These are phyloP conservation scores for Malbranchea zuffiana DNA, from an alignment of 2,329 filamentous ascomycete genomes.

Conservation along the genomic window DNA sequence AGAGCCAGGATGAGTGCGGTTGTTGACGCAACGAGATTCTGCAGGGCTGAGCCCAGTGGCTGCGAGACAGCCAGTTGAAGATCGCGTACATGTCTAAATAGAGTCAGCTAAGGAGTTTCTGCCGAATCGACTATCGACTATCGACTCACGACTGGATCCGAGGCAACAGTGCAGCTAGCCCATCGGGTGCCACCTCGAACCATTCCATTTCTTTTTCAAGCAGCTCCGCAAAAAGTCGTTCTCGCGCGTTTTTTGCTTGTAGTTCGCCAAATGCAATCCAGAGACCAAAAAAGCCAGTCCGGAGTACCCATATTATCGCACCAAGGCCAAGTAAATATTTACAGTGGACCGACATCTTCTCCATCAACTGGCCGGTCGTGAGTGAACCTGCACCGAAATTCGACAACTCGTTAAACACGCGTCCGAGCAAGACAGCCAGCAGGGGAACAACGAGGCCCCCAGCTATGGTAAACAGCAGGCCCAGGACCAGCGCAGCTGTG, in stretches of 20 bases:
- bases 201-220: conserved; percentile 65
- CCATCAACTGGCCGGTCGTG: conserved; percentile 42
- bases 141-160: conserved; percentile 59
- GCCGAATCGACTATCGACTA: background rate
- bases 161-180: conserved; percentile 59
- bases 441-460: conserved; percentile 54
- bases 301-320: conserved; percentile 53
- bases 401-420: conserved; percentile 61
- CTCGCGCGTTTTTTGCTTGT: conserved; percentile 57
- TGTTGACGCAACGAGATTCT: conserved; percentile 53
- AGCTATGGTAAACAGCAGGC: conserved; percentile 45
- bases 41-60: conserved; percentile 59
- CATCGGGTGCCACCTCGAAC: conserved; percentile 66
- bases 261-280: conserved; percentile 75
- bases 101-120: background rate
- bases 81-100: conserved; percentile 69
- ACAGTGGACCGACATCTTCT: conserved; percentile 49
- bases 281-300: conserved; percentile 53
- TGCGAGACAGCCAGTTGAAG: conserved; percentile 71
- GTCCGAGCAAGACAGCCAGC: conserved; percentile 60
- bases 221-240: conserved; percentile 55
- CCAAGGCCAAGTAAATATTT: conserved; percentile 55
- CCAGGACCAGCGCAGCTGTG: conserved; percentile 42
- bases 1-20: conserved; percentile 62
- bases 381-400: conserved; percentile 50